phyloP scores from a whole-genome alignment of 192 early-diverging fungal genomes.

The Chytriomyces hyalinus region DNA sequence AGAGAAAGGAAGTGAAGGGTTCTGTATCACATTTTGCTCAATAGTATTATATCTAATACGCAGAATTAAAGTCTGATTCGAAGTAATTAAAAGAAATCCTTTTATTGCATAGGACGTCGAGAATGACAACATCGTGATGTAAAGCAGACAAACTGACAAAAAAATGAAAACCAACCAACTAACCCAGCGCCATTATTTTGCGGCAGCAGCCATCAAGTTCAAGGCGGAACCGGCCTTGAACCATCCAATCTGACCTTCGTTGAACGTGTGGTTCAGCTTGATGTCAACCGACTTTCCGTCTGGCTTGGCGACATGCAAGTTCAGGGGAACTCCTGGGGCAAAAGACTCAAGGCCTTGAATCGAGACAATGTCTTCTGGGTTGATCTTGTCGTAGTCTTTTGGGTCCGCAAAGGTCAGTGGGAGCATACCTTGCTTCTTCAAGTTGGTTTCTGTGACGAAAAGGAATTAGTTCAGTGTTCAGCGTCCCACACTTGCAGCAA shows the following conservation, averaged over 20 bases:
- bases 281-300: constrained; percentile 80
- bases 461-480: neutral
- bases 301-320: constrained; percentile 80
- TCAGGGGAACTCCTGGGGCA: constrained; percentile 83
- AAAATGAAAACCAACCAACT: neutral
- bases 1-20: too few relatives aligned
- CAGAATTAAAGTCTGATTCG: too few relatives aligned
- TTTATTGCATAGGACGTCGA: neutral
- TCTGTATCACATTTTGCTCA: too few relatives aligned
- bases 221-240: constrained; percentile 83
- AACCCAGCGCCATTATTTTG: constrained; percentile 14
- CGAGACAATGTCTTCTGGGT: constrained; percentile 83
- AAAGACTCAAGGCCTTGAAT: constrained; percentile 83
- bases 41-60: too few relatives aligned
- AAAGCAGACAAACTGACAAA: neutral
- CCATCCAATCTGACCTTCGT: constrained; percentile 98
- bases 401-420: constrained; percentile 95
- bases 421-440: constrained; percentile 99
- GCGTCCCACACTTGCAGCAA: too few relatives aligned
- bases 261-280: constrained; percentile 95
- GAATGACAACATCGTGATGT: neutral
- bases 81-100: too few relatives aligned
- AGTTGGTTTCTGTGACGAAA: constrained; percentile 80
- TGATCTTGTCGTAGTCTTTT: constrained; percentile 90
- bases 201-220: constrained; percentile 36